Base-by-base conservation (phyloP, 2,329 filamentous ascomycete species). In the Penicillium carneum region DNA sequence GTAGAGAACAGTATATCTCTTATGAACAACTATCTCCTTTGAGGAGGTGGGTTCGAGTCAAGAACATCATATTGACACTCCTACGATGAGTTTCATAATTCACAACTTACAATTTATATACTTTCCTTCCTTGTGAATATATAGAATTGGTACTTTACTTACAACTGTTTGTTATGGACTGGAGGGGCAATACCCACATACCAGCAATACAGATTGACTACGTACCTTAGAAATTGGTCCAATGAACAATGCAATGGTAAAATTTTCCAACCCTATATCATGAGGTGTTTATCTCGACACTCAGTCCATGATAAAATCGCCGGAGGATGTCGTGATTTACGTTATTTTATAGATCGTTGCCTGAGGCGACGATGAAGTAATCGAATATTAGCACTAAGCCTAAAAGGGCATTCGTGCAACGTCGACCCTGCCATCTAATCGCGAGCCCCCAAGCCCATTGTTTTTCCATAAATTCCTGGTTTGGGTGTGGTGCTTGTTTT, bases 381-480 rank as follows among this genome's bases (percentile, higher is more conserved):
- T 60, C 57, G 42, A 26, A 20, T 43, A 38, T 59, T 36, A n/a
- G 20, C 57, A 57, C 66, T 68, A 68, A 48, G 39, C 65, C 61
- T 33, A 41, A 69, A 68, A 29, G 26, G 62, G 62, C 36, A 47
- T 53, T n/a, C 56, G 57, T 63, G 61, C 58, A 63, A 63, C 61
- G 61, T 63, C 61, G 61, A 57, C 57, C 61, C 57, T 63, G 61
- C 57, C 60, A 59, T 63, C 55, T 61, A 46, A 57, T 62, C 36
- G 56, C 33, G 29, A 54, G 39, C 26, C 56, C 12, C 57, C 49
- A n/a, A 59, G 43, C 50, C 36, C 33, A 46, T 56, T 41, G 34
- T 39, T 63, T 47, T 43, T 31, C 48, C 59, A 59, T 57, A 48
- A 53, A 46, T 51, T 18, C 55, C 55, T 58, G 55, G 41, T 54